Percentiles rank a stretch among this genome's conserved stretches.
Conservation (phyloP, 352 stramenopile genomes). For the Phytopythium delawarense region DNA sequence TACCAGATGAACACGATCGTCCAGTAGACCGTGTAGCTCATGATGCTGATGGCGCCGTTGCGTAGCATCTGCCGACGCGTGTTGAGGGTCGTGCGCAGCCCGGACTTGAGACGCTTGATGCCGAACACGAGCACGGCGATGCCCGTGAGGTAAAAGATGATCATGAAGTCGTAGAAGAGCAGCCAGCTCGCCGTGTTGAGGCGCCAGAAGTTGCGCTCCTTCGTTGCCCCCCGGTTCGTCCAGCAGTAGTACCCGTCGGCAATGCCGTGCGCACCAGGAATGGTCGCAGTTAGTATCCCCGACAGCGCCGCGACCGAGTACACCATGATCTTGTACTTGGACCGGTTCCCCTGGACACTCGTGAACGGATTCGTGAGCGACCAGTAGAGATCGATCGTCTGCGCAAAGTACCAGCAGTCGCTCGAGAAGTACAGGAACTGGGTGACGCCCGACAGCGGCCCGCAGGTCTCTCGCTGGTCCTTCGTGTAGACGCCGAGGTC, state of each 20-base stretch:
- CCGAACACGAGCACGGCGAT: slow-evolving; percentile 66
- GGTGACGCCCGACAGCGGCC: slow-evolving; percentile 61
- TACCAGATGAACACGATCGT: slow-evolving; percentile 82
- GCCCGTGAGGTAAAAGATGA: slow-evolving; percentile 76
- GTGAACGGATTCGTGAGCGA: slow-evolving; percentile 86
- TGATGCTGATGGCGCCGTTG: slow-evolving; percentile 74
- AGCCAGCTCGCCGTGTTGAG: slow-evolving; percentile 73
- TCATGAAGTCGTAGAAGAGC: slow-evolving; percentile 85
- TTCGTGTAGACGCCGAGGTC: slow-evolving; percentile 41
- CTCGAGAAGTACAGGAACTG: slow-evolving; percentile 78
- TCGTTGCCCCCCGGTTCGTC: slow-evolving; percentile 45
- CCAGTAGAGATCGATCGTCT: slow-evolving; percentile 69
- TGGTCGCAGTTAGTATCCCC: slow-evolving; percentile 31
- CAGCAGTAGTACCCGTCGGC: slow-evolving; percentile 78
- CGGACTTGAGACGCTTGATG: slow-evolving; percentile 58
- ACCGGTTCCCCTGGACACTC: slow-evolving; percentile 62
- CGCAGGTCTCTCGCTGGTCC: slow-evolving; percentile 29
- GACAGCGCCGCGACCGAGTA: slow-evolving; percentile 35
- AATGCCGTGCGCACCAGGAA: slow-evolving; percentile 43
- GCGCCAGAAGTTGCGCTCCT: slow-evolving; percentile 57
- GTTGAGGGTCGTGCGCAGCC: slow-evolving; percentile 67
- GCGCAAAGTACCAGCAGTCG: slow-evolving; percentile 81
- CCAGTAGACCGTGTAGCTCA: slow-evolving; percentile 82
- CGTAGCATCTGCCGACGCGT: slow-evolving; percentile 76
- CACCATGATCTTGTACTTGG: slow-evolving; percentile 59